These are phyloP conservation scores for Corylus americana DNA, from an alignment of 306 rosid species.

Conservation along the genomic window DNA sequence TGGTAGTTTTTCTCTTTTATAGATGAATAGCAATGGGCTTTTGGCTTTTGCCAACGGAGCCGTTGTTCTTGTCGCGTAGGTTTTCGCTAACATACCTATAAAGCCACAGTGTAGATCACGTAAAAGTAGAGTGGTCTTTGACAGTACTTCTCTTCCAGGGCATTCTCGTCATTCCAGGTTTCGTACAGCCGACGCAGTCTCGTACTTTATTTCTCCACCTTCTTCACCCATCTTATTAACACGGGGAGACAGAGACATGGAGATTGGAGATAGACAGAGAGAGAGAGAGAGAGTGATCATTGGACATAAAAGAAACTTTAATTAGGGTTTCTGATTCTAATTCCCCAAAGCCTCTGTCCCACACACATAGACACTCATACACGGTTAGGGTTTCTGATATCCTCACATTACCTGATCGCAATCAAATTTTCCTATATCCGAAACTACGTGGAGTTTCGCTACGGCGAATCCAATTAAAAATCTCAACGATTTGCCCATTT, in stretches of 20 bases:
- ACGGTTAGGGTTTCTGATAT: neutral
- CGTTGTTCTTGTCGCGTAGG: too few species aligned
- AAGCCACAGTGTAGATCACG: too few species aligned
- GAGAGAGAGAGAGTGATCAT: neutral
- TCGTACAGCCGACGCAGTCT: neutral
- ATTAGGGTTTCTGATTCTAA: conserved; percentile 20
- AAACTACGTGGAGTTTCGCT: neutral
- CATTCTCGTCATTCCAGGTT: neutral
- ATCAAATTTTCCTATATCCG: neutral
- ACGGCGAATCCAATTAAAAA: neutral
- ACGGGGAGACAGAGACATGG: neutral
- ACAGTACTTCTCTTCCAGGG: neutral
- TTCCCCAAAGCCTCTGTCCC: neutral
- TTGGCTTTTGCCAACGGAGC: too few species aligned
- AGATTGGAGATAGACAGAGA: too few species aligned
- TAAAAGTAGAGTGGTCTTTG: too few species aligned
- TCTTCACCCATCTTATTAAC: neutral
- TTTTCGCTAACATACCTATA: too few species aligned
- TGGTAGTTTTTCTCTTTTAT: too few species aligned
- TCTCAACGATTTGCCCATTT: neutral
- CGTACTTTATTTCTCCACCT: neutral
- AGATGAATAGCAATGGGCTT: too few species aligned
- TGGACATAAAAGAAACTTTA: neutral
- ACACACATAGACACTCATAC: too few species aligned
- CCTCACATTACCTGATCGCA: neutral